Conservation (phyloP, 345 rosid species). For the Odontarrhena argentea region DNA sequence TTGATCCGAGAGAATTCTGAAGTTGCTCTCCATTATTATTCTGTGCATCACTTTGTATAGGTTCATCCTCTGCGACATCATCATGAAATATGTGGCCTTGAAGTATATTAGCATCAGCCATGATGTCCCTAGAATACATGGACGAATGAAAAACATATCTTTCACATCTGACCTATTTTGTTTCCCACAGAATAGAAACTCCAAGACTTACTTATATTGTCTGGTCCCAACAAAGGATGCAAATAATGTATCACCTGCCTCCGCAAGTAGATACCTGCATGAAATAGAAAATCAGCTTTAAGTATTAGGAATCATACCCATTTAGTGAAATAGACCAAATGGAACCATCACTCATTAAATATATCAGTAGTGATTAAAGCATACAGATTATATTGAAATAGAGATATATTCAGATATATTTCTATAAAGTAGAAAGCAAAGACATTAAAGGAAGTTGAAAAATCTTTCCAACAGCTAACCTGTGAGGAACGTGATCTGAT, state of each 20-base stretch:
- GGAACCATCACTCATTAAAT: background rate
- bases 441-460: background rate
- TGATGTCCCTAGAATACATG: conserved; percentile 67
- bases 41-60: conserved; percentile 43
- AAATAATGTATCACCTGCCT: conserved; percentile 93
- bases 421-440: background rate
- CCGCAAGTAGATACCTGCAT: conserved; percentile 82
- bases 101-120: conserved; percentile 92
- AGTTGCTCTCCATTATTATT: conserved; percentile 54
- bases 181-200: conserved; percentile 7
- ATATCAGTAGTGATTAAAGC: background rate
- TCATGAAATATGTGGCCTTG: conserved; percentile 95
- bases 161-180: conserved; percentile 17
- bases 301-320: conserved; percentile 10
- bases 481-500: conserved; percentile 91
- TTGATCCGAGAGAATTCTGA: conserved; percentile 52
- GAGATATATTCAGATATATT: background rate
- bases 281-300: conserved; percentile 3
- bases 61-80: conserved; percentile 59
- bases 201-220: conserved; percentile 77
- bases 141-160: conserved; percentile 10
- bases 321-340: background rate
- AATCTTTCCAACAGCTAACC: conserved; percentile 46
- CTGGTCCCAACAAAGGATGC: conserved; percentile 96
- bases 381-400: background rate